phyloP scores from a whole-genome alignment of 2,329 filamentous ascomycete species.

The Grosmannia clavigera region DNA sequence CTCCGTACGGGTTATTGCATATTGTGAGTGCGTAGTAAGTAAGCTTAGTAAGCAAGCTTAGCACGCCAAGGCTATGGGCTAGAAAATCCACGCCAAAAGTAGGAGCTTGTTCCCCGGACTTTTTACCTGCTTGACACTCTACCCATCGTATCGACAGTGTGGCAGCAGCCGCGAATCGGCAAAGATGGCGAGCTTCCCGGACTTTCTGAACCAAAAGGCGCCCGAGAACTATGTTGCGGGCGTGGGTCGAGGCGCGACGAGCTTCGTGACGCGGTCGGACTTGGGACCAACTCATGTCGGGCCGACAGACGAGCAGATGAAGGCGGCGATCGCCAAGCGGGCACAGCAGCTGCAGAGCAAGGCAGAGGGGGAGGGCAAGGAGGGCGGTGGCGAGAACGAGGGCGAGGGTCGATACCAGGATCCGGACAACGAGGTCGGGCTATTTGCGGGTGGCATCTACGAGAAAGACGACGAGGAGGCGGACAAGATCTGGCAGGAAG shows the following conservation, averaged over 20 bases:
- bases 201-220: conserved; percentile 79
- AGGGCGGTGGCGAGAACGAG: conserved; percentile 41
- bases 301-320: conserved; percentile 94
- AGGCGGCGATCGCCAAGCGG: conserved; percentile 89
- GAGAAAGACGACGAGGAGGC: conserved; percentile 97
- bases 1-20: too few relatives aligned
- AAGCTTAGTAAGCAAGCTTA: too few relatives aligned
- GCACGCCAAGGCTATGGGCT: too few relatives aligned
- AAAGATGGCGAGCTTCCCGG: conserved; percentile 51
- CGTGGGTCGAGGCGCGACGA: conserved; percentile 92
- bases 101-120: not conserved
- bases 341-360: conserved; percentile 57
- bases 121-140: too few relatives aligned
- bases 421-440: conserved; percentile 89
- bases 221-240: conserved; percentile 88
- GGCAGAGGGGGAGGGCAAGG: conserved; percentile 52
- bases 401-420: conserved; percentile 78
- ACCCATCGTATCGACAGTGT: too few relatives aligned
- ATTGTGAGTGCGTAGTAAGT: too few relatives aligned
- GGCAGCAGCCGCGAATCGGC: not conserved
- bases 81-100: not conserved
- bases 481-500: conserved; percentile 86
- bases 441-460: conserved; percentile 92
- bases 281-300: conserved; percentile 89
- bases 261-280: conserved; percentile 95